Base-by-base conservation (phyloP, 169 alveolate genomes). In the Cystoisospora suis region DNA sequence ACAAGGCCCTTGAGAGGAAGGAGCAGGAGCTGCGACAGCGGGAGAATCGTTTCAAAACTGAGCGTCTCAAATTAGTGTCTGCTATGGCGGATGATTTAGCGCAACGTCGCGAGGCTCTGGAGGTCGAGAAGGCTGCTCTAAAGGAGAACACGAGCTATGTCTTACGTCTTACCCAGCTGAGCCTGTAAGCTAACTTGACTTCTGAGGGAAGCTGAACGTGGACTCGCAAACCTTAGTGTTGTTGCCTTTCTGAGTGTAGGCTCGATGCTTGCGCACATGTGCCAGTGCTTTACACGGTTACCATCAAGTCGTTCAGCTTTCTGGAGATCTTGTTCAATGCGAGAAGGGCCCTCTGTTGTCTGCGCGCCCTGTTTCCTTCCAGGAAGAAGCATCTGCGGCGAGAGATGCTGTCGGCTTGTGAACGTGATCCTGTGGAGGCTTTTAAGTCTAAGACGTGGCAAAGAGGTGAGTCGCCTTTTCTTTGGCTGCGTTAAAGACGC, bases 391-490 rank as follows among this genome's bases (percentile, higher is more conserved):
- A 61, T 36, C 44, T 56, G 23, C 90, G 90, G 40, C 61, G 90
- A 20, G 90, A 86, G 46, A 79, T 79, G 44, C 90, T 86, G 3
- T 29, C 44, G 3, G 90, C 90, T 0, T 86, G 90, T 53, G 90
- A 86, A 72, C 44, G 90, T 17, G 90, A 86, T 53, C 85, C 90
- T n/a, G 90, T 86, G 47, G 90, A 86, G 49, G 90, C 90, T 75
- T 38, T 61, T 34, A 86, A 86, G 38, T 86, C 90, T 20, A 65
- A 34, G 17, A 46, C 40, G 1, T 86, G 90, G 90, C 90, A 86
- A 65, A 58, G 90, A 29, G 90, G 90, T 86, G 49, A 86, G 77
- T 20, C 23, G 32, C n/a, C n/a, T n/a, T n/a, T n/a, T n/a, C n/a
- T n/a, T n/a, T n/a, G n/a, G n/a, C n/a, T n/a, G n/a, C n/a, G n/a